phyloP scores from a whole-genome alignment of 306 rosid genomes.

The Cucurbita ficifolia region DNA sequence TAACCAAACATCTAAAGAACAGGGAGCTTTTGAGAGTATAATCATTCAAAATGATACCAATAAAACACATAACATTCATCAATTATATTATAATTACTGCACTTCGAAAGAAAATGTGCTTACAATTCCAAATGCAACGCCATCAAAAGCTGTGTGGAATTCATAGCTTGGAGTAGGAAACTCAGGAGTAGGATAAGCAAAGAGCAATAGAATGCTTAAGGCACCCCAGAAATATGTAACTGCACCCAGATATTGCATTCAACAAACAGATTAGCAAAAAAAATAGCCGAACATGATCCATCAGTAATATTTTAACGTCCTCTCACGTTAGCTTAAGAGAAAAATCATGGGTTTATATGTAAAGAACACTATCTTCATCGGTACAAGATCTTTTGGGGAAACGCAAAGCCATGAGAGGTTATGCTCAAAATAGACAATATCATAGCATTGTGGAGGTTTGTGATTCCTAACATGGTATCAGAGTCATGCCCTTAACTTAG shows the following conservation, averaged over 20 bases:
- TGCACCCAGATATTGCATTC: constrained; percentile 27
- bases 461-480: no score
- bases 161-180: constrained; percentile 89
- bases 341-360: no score
- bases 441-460: no score
- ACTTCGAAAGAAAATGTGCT: constrained; percentile 20
- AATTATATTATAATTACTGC: neutral
- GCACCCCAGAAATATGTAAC: constrained; percentile 69
- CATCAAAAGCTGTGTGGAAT: constrained; percentile 83
- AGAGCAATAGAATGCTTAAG: constrained; percentile 73
- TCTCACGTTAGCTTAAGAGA: no score
- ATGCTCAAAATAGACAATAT: no score
- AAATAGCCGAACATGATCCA: neutral
- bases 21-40: neutral
- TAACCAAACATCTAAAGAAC: neutral
- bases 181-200: constrained; percentile 98
- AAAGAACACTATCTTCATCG: no score
- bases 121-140: constrained; percentile 95
- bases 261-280: neutral
- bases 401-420: no score
- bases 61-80: neutral
- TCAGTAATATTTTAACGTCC: neutral
- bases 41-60: neutral
- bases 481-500: no score
- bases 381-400: no score